A percentile compares a stretch with the other conserved stretches of the same genome.
Conservation (phyloP, 371 early-diverging fungal genomes). For the Blastocladiella emersonii region DNA sequence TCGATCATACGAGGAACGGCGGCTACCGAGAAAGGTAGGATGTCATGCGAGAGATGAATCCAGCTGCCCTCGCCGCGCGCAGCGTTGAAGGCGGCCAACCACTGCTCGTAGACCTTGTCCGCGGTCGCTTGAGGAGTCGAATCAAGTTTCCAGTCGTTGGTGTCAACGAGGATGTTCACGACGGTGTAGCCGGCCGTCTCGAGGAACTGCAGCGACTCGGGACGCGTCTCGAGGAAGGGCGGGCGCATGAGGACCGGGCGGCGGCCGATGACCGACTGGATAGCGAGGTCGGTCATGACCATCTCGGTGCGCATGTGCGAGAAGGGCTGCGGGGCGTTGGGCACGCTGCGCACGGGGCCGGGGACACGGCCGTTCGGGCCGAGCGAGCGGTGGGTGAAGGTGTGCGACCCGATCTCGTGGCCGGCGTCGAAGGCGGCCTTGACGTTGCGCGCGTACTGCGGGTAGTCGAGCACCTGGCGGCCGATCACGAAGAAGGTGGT, state of each 20-base stretch:
- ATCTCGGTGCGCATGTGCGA: not conserved
- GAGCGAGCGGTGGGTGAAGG: not conserved
- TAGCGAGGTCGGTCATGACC: not conserved
- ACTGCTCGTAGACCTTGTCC: no score
- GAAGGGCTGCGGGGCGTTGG: not conserved
- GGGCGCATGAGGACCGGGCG: not conserved
- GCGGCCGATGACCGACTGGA: not conserved
- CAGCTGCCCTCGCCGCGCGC: not conserved
- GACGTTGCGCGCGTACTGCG: not conserved
- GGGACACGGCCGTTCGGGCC: not conserved
- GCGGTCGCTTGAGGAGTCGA: not conserved
- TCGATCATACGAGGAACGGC: not conserved
- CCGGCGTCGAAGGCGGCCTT: not conserved
- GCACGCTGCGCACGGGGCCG: not conserved
- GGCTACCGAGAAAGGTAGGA: not conserved
- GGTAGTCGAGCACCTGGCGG: not conserved
- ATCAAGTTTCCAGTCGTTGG: constrained; percentile 3
- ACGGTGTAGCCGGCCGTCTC: not conserved
- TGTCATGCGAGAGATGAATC: constrained; percentile 1
- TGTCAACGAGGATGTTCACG: not conserved
- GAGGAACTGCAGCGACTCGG: not conserved
- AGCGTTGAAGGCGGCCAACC: no score
- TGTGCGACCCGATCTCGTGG: not conserved
- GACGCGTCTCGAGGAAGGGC: not conserved
- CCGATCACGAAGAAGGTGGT: not conserved